These are phyloP conservation scores for Priceomyces melissophilus DNA, from an alignment of 805 yeast species.

Conservation along the genomic window DNA sequence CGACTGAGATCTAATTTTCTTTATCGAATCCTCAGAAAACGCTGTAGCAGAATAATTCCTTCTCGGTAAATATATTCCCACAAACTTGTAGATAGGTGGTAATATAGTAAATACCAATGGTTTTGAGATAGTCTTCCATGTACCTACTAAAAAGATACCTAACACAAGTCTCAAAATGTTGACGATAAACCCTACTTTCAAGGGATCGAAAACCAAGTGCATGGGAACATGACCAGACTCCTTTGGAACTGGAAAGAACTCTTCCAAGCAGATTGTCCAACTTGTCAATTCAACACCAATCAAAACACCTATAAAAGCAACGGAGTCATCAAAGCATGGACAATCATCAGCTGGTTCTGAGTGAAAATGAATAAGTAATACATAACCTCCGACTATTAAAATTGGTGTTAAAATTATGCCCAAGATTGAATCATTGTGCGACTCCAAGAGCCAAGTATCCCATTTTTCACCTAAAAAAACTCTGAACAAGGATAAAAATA, in stretches of 20 bases:
- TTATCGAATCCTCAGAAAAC: conserved; percentile 24
- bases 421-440: conserved; percentile 16
- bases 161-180: conserved; percentile 48
- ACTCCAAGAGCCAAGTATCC: conserved; percentile 43
- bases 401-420: conserved; percentile 28
- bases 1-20: conserved; percentile 37
- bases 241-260: conserved; percentile 17
- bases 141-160: conserved; percentile 60
- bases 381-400: conserved; percentile 38
- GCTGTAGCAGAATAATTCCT: conserved; percentile 38
- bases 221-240: conserved; percentile 24
- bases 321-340: conserved; percentile 94
- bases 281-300: conserved; percentile 69
- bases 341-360: conserved; percentile 88
- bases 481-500: conserved; percentile 48
- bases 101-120: conserved; percentile 56
- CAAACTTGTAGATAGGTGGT: conserved; percentile 53
- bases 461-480: conserved; percentile 34
- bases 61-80: conserved; percentile 39
- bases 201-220: conserved; percentile 40
- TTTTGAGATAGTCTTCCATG: conserved; percentile 76
- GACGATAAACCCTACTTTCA: conserved; percentile 40
- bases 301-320: conserved; percentile 87
- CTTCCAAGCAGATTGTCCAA: conserved; percentile 42
- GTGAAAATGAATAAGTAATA: conserved; percentile 60